phyloP scores from a whole-genome alignment of 768 basidiomycete genomes.

The Polyporus arcularius region DNA sequence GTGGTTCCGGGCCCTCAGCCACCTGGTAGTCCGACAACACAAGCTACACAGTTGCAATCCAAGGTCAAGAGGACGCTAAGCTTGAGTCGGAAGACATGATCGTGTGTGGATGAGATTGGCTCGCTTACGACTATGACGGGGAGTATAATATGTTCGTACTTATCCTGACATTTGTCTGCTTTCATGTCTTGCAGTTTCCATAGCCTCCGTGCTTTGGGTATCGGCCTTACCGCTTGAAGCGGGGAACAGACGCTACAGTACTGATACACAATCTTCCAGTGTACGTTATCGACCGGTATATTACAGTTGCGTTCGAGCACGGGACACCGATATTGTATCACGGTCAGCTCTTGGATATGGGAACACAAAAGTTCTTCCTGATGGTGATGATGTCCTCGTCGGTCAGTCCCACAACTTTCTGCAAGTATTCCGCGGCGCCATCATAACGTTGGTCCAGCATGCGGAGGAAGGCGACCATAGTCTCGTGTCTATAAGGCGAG shows the following conservation, averaged over 20 bases:
- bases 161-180: background rate
- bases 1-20: slow-evolving; percentile 27
- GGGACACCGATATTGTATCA: background rate
- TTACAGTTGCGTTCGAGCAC: background rate
- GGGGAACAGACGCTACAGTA: slow-evolving; percentile 2
- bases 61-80: slow-evolving; percentile 45
- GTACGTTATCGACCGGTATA: slow-evolving; percentile 7
- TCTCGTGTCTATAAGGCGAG: slow-evolving; percentile 53
- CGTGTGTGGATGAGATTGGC: background rate
- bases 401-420: slow-evolving; percentile 54
- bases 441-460: slow-evolving; percentile 66
- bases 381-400: slow-evolving; percentile 65
- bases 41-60: slow-evolving; percentile 25
- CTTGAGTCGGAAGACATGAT: slow-evolving; percentile 36
- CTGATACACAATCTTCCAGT: slow-evolving; percentile 10
- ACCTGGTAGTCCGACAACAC: slow-evolving; percentile 27
- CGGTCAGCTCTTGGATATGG: slow-evolving; percentile 10
- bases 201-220: background rate
- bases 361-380: slow-evolving; percentile 49
- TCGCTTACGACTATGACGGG: background rate
- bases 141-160: background rate
- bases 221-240: slow-evolving; percentile 7
- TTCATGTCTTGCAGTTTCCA: no score
- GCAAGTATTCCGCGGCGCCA: slow-evolving; percentile 65
- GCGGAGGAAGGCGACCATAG: slow-evolving; percentile 72